These are phyloP conservation scores for Leishmania amazonensis DNA, from an alignment of 208 protist species.

Conservation along the genomic window DNA sequence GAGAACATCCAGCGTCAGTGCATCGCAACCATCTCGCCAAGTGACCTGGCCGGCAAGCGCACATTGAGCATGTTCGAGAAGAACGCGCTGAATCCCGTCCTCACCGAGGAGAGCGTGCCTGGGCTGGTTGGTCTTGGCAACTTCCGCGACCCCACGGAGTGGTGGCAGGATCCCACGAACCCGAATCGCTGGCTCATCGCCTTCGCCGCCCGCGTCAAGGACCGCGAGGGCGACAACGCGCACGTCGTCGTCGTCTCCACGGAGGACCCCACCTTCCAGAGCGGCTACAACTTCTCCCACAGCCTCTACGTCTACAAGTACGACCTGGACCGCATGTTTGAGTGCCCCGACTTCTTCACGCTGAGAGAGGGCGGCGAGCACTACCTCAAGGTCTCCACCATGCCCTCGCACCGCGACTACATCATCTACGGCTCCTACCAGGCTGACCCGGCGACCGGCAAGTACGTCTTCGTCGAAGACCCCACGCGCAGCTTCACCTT, in stretches of 20 bases:
- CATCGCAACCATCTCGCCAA: conserved; percentile 30
- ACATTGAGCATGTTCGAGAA: conserved; percentile 38
- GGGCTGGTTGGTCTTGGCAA: conserved; percentile 36
- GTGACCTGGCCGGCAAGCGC: conserved; percentile 31
- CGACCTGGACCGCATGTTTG: conserved; percentile 41
- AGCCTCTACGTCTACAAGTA: conserved; percentile 43
- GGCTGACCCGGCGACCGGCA: conserved; percentile 3
- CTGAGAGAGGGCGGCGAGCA: conserved; percentile 27
- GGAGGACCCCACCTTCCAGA: conserved; percentile 43
- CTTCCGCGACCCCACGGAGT: conserved; percentile 63
- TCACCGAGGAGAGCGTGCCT: conserved; percentile 42
- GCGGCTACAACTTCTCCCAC: conserved; percentile 52
- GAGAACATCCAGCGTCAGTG: conserved; percentile 55
- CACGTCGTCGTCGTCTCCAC: conserved; percentile 51
- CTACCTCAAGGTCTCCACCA: conserved; percentile 55
- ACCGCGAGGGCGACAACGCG: conserved; percentile 39
- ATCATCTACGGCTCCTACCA: conserved; percentile 45
- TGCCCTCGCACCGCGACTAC: conserved; percentile 46
- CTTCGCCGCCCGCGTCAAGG: conserved; percentile 43
- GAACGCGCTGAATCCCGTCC: conserved; percentile 38
- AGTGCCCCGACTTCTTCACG: conserved; percentile 60
- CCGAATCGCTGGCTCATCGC: conserved; percentile 43
- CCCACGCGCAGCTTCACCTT: conserved; percentile 38
- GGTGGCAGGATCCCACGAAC: conserved; percentile 46
- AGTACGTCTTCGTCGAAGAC: conserved; percentile 46